Evolutionary conservation across 805 yeast genomes (phyloP), one percentile per base, ranked within the genome.

Genomic region (Lachancea sp.): DNA sequence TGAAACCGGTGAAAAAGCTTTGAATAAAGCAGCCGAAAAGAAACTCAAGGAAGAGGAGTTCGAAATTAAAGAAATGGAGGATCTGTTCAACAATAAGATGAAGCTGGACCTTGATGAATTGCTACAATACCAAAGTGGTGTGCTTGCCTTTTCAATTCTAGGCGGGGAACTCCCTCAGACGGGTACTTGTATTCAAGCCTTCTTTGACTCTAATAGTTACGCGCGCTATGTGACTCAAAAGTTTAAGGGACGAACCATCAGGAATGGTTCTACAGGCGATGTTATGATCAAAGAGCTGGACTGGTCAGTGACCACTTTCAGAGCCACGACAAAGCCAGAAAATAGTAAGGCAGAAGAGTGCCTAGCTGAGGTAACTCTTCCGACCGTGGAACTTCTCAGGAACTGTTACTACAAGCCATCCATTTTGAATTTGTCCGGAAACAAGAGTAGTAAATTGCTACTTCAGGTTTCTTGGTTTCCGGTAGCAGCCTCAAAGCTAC

Each of bases 391-490:
- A 47, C 67, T 89, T 41, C 68, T 90, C 42, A 72, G 78, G 57
- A 75, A 77, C 49, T 75, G 84, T n/a, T 88, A 79, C 60, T 69
- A 75, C 42, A 69, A 75, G 49, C 85, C 90, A 26, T 71, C 74
- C 44, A 70, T 72, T 3, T 48, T 89, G 44, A 71, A 75, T 1
- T 63, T 89, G 50, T 61, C 70, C 15, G 84, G 87, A 17, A 62
- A 73, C 15, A 70, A 74, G 25, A 68, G 71, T 6, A 73, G 77
- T 16, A 74, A 74, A 50, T 65, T 89, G 49, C 75, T 71, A 52
- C 50, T 85, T 15, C 81, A 79, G 54, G 70, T 79, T 25, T 81
- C 87, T 49, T 91, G 88, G 85, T 75, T 88, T 58, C 99, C 99
- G 26, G 67, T 88, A 10, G 65, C 73, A 36, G 71, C 74, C 44